Base-by-base conservation (phyloP, 371 early-diverging fungal species). In the Phascolomyces articulosus region DNA sequence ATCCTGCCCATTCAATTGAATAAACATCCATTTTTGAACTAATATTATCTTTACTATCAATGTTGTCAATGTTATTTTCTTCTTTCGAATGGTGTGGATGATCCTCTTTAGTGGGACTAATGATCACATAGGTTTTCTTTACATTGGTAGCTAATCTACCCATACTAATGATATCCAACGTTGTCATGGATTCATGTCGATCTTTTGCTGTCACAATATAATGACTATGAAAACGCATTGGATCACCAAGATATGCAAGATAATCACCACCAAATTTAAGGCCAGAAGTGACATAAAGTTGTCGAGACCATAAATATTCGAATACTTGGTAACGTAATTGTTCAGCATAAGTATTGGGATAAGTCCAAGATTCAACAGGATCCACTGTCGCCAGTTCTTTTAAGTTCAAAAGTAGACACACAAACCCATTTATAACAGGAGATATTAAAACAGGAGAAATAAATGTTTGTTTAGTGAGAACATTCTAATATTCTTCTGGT, bases 181-280 rank as follows among this genome's bases (percentile, higher is more conserved):
- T 26, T 53, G 51, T 29, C 4, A 65, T 40, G 11, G 59, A 58
- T 2, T 27, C 20, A 15, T 58, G 16, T 29, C 54, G 21, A 31
- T 58, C 59, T 27, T 24, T 53, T 3, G 79, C 63, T 9, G 63
- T 40, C 0, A 81, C 79, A 18, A 86, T 77, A 60, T 73, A 85
- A 20, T 85, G 80, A n/a, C 85, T 78, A 61, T 89, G 89, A 59
- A 66, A 80, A 3, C 76, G 69, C 54, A 82, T 71, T 4, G 86
- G 87, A 62, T 87, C 86, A 20, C 82, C 79, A 2, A 75, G 76
- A 73, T 90, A 90, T 7, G 84, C 69, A 23, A 90, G 68, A 66
- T 71, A 90, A 51, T 90, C 85, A 1, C 88, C 88, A 6, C 90
- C 90, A 74, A 88, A 90, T 64, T 87, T 87, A 40, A 78, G 70